Conservation (phyloP, 116 monocot genomes). For the Zostera marina region DNA sequence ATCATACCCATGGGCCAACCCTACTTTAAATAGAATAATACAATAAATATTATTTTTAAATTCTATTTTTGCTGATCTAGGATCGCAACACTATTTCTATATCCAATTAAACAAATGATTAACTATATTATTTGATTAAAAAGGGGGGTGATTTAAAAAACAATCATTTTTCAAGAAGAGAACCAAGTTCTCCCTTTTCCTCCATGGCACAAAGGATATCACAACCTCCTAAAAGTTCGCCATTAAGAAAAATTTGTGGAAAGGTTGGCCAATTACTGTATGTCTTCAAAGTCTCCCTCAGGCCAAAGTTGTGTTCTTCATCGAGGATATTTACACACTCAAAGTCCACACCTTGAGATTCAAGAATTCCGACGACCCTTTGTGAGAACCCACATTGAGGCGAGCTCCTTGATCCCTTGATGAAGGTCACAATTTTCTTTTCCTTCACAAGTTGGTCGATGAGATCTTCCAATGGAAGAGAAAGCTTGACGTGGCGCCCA, state of each 20-base stretch:
- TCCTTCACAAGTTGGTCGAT: constrained; percentile 85
- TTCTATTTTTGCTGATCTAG: too few species aligned
- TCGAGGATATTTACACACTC: constrained; percentile 81
- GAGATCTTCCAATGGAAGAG: constrained; percentile 68
- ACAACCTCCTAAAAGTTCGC: constrained; percentile 91
- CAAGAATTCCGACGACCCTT: constrained; percentile 64
- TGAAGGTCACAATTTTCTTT: constrained; percentile 85
- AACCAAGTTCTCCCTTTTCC: constrained; percentile 60
- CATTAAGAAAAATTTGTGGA: constrained; percentile 71
- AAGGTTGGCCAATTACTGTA: constrained; percentile 99
- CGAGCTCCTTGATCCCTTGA: constrained; percentile 79
- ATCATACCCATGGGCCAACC: too few species aligned
- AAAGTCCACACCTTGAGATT: constrained; percentile 66
- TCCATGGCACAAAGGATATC: constrained; percentile 82
- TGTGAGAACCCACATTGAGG: constrained; percentile 95
- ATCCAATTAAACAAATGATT: too few species aligned
- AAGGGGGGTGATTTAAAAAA: too few species aligned
- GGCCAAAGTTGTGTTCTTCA: constrained; percentile 68
- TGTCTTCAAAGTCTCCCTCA: constrained; percentile 81
- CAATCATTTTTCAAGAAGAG: constrained; percentile 33
- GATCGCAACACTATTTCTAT: too few species aligned
- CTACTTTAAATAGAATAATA: too few species aligned
- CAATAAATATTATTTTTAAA: too few species aligned
- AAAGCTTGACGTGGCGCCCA: constrained; percentile 70
- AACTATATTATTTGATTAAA: too few species aligned